Evolutionary conservation across 805 yeast genomes (phyloP), one percentile per base, ranked within the genome.

Genomic region (Cyberlindnera misumaiensis): DNA sequence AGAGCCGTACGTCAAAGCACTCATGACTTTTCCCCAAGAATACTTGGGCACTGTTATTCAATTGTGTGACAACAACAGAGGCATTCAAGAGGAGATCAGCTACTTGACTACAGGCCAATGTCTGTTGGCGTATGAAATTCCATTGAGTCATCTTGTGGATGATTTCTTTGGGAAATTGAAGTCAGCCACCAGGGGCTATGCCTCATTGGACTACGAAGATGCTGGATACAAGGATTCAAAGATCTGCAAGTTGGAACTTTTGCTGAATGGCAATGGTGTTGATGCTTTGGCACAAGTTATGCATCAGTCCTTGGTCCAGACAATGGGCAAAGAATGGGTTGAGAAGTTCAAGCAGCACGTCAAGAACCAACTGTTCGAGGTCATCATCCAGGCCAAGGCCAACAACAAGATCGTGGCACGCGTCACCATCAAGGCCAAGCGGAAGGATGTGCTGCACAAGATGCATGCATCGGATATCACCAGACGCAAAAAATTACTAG

Each of bases 151-250:
- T 53, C 64, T 90, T 27, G 96, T 93, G 5, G 97, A 90, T 55
- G 96, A 93, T 62, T 90, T 90, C 58, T 89, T 93, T 60, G 97
- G 97, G 2, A 86, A 84, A 56, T 68, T 90, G 42, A 90, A 90
- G 58, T 89, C 96, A 2, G 72, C 78, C 1, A 86, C 97, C 0
- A 77, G 79, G 53, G 98, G 98, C 1, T 90, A 85, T 61, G 97
- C 96, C 0, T 85, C 96, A 1, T 67, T 90, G 38, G 97, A 90
- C 62, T 90, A 90, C 54, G 97, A 93, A 51, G 97, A 90, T 55
- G 79, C 83, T 4, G 98, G 97, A 0, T 90, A 88, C 62, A 71
- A 67, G 47, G 72, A 75, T 26, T 77, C 94, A 2, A 88, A 85
- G 53, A 76, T 90, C 16, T 88, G 85, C 26, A 93, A 90, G 55